Evolutionary conservation across 2,329 filamentous ascomycete species (phyloP).

Genomic region (Alternaria ethzedia): DNA sequence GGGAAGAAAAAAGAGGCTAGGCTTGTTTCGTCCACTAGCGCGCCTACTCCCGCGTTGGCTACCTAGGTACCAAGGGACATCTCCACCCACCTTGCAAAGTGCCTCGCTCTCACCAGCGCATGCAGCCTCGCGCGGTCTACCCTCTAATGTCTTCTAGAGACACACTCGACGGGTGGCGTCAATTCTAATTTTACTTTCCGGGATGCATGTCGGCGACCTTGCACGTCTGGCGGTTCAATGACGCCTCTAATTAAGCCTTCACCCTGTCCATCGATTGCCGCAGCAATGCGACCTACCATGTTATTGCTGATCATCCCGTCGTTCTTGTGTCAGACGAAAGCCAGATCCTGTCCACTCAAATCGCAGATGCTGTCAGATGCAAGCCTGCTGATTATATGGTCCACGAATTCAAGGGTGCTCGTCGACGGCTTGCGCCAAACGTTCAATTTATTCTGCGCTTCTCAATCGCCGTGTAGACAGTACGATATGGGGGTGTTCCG

Average conservation of each 20-base stretch:
- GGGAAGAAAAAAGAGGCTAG: slow-evolving; percentile 11
- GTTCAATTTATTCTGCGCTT: background rate
- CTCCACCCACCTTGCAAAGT: background rate
- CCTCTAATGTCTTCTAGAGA: background rate
- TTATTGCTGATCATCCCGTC: background rate
- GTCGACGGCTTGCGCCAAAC: slow-evolving; percentile 1
- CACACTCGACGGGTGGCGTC: background rate
- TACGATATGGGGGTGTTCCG: background rate
- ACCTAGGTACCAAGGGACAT: background rate
- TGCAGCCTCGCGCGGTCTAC: slow-evolving; percentile 4
- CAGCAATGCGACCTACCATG: background rate
- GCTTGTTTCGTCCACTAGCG: slow-evolving; percentile 12
- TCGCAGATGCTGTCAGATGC: slow-evolving; percentile 5
- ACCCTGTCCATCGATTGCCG: background rate
- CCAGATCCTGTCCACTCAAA: background rate
- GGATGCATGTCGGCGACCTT: slow-evolving; percentile 7
- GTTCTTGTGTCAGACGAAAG: background rate
- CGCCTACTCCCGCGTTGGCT: slow-evolving; percentile 3
- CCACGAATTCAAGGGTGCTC: background rate
- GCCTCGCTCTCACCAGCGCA: background rate
- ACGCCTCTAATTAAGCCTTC: slow-evolving; percentile 3
- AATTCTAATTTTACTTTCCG: background rate
- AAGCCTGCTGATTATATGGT: slow-evolving; percentile 1
- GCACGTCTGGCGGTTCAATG: background rate
- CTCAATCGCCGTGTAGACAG: background rate